Percentiles rank a stretch among this genome's conserved stretches.
Conservation (phyloP, 129 eudicot genomes). For the Tanacetum coccineum region DNA sequence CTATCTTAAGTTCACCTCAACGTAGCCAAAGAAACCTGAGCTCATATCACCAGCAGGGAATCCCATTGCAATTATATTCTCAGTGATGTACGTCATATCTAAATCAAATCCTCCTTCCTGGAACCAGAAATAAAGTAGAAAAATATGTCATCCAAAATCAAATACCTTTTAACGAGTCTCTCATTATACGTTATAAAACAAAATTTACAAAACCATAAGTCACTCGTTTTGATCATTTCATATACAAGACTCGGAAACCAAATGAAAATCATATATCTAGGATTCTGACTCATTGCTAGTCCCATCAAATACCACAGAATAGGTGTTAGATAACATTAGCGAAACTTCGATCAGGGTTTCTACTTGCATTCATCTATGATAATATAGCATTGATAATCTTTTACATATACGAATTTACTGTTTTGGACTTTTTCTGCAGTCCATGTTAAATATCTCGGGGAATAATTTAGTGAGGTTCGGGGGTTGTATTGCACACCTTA, state of each 20-base stretch:
- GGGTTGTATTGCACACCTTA: not conserved
- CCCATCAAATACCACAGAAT: not conserved
- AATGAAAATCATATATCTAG: slow-evolving; percentile 1
- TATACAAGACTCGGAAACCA: slow-evolving; percentile 13
- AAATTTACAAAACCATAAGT: not conserved
- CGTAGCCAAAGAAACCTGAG: slow-evolving; percentile 92
- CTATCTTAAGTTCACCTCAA: slow-evolving; percentile 46
- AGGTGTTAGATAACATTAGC: not conserved
- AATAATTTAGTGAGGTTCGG: not conserved
- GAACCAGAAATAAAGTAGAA: slow-evolving; percentile 8
- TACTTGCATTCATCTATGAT: slow-evolving; percentile 3
- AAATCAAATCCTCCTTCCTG: slow-evolving; percentile 97
- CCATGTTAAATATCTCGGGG: not conserved
- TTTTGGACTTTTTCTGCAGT: not conserved
- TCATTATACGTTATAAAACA: not conserved
- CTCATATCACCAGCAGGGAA: slow-evolving; percentile 99
- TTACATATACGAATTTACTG: not conserved
- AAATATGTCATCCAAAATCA: slow-evolving; percentile 1
- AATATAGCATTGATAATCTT: not conserved
- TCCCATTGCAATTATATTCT: slow-evolving; percentile 98
- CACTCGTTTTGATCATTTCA: not conserved
- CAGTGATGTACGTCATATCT: slow-evolving; percentile 96
- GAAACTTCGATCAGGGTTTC: not conserved
- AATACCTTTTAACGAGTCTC: not conserved
- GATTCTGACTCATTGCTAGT: not conserved